These are phyloP conservation scores for Anethum foeniculum DNA, from an alignment of 140 eudicot genomes.

Conservation along the genomic window DNA sequence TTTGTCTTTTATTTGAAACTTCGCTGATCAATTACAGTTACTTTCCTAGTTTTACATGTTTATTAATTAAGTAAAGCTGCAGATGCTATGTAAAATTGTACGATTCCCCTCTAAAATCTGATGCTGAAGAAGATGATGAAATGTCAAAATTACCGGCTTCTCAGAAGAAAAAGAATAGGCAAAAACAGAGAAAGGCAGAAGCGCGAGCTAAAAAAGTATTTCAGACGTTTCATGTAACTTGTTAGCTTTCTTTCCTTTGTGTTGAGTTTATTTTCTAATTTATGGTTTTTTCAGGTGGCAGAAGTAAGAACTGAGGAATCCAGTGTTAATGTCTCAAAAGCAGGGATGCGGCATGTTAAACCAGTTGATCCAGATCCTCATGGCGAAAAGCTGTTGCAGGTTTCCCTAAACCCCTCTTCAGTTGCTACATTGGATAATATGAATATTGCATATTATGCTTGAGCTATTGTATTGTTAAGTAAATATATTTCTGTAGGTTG, in stretches of 20 bases:
- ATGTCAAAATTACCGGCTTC: slow-evolving; percentile 65
- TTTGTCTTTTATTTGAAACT: neutral
- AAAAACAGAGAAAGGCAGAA: slow-evolving; percentile 94
- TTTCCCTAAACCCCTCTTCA: slow-evolving; percentile 3
- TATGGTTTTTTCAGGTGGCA: slow-evolving; percentile 50
- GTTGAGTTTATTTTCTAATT: slow-evolving; percentile 13
- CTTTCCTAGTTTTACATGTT: neutral
- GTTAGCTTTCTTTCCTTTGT: neutral
- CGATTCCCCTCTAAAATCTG: slow-evolving; percentile 78
- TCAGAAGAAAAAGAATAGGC: slow-evolving; percentile 90
- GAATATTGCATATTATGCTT: neutral
- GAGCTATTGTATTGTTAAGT: neutral
- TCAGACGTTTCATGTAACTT: neutral
- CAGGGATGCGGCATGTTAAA: slow-evolving; percentile 63
- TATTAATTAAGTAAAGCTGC: slow-evolving; percentile 16
- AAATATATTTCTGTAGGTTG: slow-evolving; percentile 38
- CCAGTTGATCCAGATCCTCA: slow-evolving; percentile 90
- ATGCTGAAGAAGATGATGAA: slow-evolving; percentile 81
- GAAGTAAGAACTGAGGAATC: slow-evolving; percentile 80
- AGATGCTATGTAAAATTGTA: slow-evolving; percentile 89
- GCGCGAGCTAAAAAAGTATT: slow-evolving; percentile 90
- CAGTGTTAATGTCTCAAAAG: slow-evolving; percentile 45
- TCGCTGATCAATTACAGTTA: neutral
- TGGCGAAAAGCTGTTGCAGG: slow-evolving; percentile 91
- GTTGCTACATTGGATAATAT: neutral